Percentiles rank a stretch among this genome's conserved stretches.
These are phyloP conservation scores for Pezicula neosporulosa DNA, from an alignment of 2,329 filamentous ascomycete genomes.

Conservation along the genomic window DNA sequence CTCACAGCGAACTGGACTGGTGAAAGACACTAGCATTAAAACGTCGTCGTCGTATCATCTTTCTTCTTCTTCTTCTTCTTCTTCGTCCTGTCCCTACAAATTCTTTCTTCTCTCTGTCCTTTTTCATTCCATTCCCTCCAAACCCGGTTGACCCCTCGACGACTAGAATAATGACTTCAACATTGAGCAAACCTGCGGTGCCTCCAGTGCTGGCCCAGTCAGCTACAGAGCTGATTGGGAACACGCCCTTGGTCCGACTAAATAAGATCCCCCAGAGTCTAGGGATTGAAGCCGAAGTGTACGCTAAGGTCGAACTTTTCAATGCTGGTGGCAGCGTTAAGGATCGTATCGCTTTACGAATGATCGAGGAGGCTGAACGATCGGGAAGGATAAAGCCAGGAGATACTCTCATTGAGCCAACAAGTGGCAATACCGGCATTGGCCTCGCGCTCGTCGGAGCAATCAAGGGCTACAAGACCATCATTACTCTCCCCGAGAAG, in stretches of 20 bases:
- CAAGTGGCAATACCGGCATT: constrained; percentile 96
- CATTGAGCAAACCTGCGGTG: constrained; percentile 19
- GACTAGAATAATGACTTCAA: constrained; percentile 15
- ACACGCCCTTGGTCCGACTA: constrained; percentile 90
- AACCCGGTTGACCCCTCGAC: no score
- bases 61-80: no score
- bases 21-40: no score
- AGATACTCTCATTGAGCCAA: constrained; percentile 96
- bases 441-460: constrained; percentile 90
- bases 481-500: constrained; percentile 98
- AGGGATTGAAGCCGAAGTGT: constrained; percentile 84
- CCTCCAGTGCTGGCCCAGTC: constrained; percentile 42
- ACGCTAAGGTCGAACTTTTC: constrained; percentile 89
- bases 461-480: constrained; percentile 96
- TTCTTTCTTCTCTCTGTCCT: no score
- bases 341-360: constrained; percentile 91
- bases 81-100: no score
- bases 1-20: no score
- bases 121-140: no score
- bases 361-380: constrained; percentile 94
- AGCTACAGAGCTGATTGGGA: constrained; percentile 86
- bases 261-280: constrained; percentile 91
- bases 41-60: no score
- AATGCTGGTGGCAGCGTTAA: constrained; percentile 94
- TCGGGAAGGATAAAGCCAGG: constrained; percentile 93